These are phyloP conservation scores for Talaromyces islandicus DNA, from an alignment of 2,329 filamentous ascomycete species.

Conservation along the genomic window DNA sequence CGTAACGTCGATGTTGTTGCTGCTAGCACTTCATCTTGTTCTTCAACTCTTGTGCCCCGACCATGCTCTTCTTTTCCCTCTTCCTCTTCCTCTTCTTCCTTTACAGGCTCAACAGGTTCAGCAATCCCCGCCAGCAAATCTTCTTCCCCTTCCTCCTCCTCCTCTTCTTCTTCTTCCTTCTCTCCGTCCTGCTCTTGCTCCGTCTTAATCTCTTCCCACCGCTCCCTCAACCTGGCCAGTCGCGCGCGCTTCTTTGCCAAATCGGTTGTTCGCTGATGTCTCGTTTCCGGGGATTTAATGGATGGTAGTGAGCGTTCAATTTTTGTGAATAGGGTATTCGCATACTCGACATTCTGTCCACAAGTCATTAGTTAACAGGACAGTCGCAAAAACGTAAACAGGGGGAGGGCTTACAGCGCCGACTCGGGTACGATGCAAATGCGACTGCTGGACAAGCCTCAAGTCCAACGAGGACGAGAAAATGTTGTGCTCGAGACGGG, in stretches of 20 bases:
- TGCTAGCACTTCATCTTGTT: neutral
- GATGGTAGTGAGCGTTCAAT: slow-evolving; percentile 35
- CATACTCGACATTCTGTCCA: slow-evolving; percentile 40
- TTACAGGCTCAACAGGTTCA: neutral
- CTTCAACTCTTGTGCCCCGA: neutral
- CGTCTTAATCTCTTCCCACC: slow-evolving; percentile 26
- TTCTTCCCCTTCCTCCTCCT: neutral
- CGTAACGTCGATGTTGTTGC: neutral
- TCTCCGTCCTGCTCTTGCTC: slow-evolving; percentile 20
- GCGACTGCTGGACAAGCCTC: slow-evolving; percentile 30
- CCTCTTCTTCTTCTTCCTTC: slow-evolving; percentile 13
- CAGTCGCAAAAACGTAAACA: neutral
- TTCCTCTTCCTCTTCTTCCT: neutral
- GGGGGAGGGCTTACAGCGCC: slow-evolving; percentile 27
- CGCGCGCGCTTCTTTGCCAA: slow-evolving; percentile 32
- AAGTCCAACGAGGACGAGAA: slow-evolving; percentile 32
- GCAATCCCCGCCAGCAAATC: neutral
- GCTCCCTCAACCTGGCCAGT: slow-evolving; percentile 25
- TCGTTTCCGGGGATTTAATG: slow-evolving; percentile 33
- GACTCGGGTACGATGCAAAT: slow-evolving; percentile 38
- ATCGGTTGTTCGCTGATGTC: slow-evolving; percentile 35
- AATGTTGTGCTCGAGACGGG: slow-evolving; percentile 38
- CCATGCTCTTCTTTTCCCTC: neutral
- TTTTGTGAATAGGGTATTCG: slow-evolving; percentile 34
- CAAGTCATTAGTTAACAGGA: neutral